Conservation (phyloP, 1,139 yeast species). For the Debaryomyces robertsiae region DNA sequence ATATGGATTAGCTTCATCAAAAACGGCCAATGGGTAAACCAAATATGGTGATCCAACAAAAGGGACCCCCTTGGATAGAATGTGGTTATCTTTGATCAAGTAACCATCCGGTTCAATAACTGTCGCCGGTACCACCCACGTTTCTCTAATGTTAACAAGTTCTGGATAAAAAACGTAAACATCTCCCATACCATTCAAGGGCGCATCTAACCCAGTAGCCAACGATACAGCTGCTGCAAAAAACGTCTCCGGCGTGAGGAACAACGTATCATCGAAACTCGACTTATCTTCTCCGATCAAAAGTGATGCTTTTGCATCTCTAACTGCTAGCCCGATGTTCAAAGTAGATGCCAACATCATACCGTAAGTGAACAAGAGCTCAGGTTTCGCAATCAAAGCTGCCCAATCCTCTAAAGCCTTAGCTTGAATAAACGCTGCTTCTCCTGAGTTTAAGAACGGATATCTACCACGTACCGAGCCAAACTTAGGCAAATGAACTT, state of each 20-base stretch:
- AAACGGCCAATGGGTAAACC: conserved; percentile 4
- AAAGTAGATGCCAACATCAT: conserved; percentile 5
- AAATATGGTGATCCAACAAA: conserved; percentile 4
- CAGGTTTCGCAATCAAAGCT: conserved; percentile 2
- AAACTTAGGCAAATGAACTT: conserved; percentile 4
- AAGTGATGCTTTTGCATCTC: conserved; percentile 5
- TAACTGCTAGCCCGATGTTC: conserved; percentile 3
- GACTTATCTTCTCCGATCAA: conserved; percentile 5
- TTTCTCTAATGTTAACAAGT: conserved; percentile 2
- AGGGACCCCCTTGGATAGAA: conserved; percentile 1
- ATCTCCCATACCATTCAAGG: conserved; percentile 6
- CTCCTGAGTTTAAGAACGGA: conserved; percentile 4
- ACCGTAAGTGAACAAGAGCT: conserved; percentile 3
- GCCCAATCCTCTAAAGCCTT: conserved; percentile 6
- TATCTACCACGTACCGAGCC: conserved; percentile 5
- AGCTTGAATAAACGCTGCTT: conserved; percentile 3
- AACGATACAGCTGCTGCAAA: conserved; percentile 3
- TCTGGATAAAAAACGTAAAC: conserved; percentile 6
- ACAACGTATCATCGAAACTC: conserved; percentile 4
- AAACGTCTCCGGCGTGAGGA: conserved; percentile 4
- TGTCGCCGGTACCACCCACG: conserved; percentile 2
- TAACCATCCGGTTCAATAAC: conserved; percentile 3
- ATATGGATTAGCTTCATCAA: conserved; percentile 3
- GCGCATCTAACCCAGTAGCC: conserved; percentile 3
- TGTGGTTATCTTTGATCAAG: conserved; percentile 1